These are phyloP conservation scores for Vitis hybrid DNA, from an alignment of 177 flowering plant genomes.

Conservation along the genomic window DNA sequence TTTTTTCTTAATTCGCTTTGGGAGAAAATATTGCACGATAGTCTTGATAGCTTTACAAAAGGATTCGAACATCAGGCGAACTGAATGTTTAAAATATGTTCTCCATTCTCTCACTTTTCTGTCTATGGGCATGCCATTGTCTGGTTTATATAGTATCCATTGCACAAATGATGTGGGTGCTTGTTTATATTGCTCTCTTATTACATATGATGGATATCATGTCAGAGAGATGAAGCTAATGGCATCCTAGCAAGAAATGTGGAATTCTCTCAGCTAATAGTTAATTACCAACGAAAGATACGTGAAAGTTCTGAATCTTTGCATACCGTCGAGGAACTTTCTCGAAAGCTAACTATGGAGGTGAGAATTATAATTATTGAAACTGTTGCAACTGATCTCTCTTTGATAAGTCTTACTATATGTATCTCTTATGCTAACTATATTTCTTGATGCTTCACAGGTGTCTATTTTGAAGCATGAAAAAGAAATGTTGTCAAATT, in stretches of 20 bases:
- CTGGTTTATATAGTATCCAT: not conserved
- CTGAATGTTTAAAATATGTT: too few relatives aligned
- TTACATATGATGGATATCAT: conserved; percentile 9
- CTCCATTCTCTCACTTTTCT: too few relatives aligned
- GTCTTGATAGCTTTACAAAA: too few relatives aligned
- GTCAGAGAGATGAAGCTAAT: conserved; percentile 64
- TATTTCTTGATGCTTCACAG: conserved; percentile 27
- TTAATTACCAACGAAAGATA: conserved; percentile 74
- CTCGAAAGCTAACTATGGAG: conserved; percentile 83
- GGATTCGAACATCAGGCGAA: too few relatives aligned
- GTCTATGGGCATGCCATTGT: not conserved
- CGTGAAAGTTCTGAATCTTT: conserved; percentile 73
- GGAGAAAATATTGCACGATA: too few relatives aligned
- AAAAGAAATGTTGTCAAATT: conserved; percentile 65
- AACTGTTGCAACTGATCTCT: not conserved
- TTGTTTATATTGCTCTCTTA: not conserved
- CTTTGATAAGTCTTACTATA: too few relatives aligned
- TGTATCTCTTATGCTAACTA: not conserved
- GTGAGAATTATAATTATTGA: conserved; percentile 25
- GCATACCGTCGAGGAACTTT: conserved; percentile 64
- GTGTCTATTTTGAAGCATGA: conserved; percentile 73
- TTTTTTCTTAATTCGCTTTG: too few relatives aligned
- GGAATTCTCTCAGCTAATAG: conserved; percentile 79
- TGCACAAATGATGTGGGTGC: not conserved
- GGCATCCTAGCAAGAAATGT: conserved; percentile 70